A percentile compares a stretch with the other conserved stretches of the same genome.
phyloP scores from a whole-genome alignment of 2,329 filamentous ascomycete genomes.

The Akanthomyces lecanii region DNA sequence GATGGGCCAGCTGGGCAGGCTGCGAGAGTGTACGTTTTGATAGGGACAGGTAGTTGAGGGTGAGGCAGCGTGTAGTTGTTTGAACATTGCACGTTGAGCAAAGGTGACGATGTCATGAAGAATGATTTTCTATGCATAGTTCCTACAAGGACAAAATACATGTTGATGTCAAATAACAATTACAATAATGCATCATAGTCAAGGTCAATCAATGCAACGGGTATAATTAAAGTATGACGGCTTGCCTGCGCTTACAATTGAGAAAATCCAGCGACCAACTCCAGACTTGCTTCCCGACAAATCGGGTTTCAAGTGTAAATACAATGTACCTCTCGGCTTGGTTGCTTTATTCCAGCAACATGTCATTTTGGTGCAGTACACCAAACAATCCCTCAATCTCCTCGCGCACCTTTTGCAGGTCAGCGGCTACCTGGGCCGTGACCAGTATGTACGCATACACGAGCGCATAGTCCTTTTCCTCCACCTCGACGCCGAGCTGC shows the following conservation, averaged over 20 bases:
- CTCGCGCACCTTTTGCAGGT: slow-evolving; percentile 55
- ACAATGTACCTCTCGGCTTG: neutral
- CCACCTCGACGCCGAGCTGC: slow-evolving; percentile 20
- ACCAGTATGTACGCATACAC: slow-evolving; percentile 84
- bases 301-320: too few species aligned
- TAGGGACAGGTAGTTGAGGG: too few species aligned
- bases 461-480: slow-evolving; percentile 81
- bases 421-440: slow-evolving; percentile 62
- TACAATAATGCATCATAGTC: neutral
- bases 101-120: neutral
- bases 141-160: neutral
- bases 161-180: neutral
- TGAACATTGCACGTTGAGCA: neutral
- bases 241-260: neutral
- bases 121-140: slow-evolving; percentile 1
- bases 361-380: slow-evolving; percentile 55
- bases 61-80: too few species aligned
- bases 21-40: slow-evolving; percentile 60
- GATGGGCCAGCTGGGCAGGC: slow-evolving; percentile 55
- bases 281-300: too few species aligned
- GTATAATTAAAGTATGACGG: neutral
- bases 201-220: neutral
- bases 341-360: slow-evolving; percentile 48
- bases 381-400: slow-evolving; percentile 63
- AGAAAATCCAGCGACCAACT: neutral